Conservation (phyloP, 208 protist species). For the Trypanosoma mega region DNA sequence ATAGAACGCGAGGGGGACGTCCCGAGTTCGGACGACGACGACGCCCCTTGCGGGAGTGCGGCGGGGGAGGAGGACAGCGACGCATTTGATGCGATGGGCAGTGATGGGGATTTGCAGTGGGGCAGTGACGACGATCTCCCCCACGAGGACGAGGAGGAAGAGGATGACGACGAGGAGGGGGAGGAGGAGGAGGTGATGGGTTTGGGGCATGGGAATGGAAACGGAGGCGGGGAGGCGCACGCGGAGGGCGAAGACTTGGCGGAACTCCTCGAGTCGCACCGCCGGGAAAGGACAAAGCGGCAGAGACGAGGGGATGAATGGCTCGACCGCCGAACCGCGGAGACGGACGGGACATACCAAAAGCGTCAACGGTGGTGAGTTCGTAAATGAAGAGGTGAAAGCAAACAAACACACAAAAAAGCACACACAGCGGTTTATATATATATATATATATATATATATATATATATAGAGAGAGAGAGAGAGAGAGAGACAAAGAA, state of each 20-base stretch:
- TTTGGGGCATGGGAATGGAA: too few relatives aligned
- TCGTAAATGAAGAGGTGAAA: not conserved
- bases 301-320: slow-evolving; percentile 65
- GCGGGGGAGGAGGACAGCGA: slow-evolving; percentile 11
- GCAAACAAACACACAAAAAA: not conserved
- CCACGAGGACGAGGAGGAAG: slow-evolving; percentile 38
- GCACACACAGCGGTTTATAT: not conserved
- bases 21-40: slow-evolving; percentile 18
- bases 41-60: too few relatives aligned
- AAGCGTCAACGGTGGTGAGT: not conserved
- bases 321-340: slow-evolving; percentile 51
- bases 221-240: slow-evolving; percentile 18
- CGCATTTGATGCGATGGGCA: slow-evolving; percentile 46
- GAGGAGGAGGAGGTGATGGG: slow-evolving; percentile 33
- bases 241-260: slow-evolving; percentile 82
- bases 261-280: slow-evolving; percentile 66
- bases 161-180: slow-evolving; percentile 32
- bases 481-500: not conserved
- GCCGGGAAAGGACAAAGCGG: slow-evolving; percentile 66
- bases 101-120: slow-evolving; percentile 68
- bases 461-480: not conserved
- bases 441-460: slow-evolving; percentile 3
- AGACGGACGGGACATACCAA: not conserved
- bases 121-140: slow-evolving; percentile 64
- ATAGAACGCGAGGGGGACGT: slow-evolving; percentile 39